Evolutionary conservation across 1,139 yeast species (phyloP).

Genomic region (Zygotorulaspora mrakii): DNA sequence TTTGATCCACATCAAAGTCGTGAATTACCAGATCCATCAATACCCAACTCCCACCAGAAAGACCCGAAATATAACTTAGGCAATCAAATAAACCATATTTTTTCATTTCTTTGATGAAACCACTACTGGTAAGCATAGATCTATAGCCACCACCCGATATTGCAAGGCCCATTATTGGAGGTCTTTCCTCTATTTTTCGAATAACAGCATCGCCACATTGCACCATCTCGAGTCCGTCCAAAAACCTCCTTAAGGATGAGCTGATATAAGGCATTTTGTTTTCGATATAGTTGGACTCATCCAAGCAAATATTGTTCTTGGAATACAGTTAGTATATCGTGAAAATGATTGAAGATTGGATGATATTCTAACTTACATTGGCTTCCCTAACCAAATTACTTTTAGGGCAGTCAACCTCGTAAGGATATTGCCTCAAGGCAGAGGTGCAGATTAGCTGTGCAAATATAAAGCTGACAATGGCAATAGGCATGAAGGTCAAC

Average conservation of each 20-base stretch:
- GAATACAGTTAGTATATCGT: background rate
- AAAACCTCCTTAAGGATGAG: constrained; percentile 36
- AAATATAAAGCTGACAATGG: background rate
- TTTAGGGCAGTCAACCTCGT: constrained; percentile 43
- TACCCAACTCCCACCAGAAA: constrained; percentile 71
- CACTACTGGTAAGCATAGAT: constrained; percentile 65
- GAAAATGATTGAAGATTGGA: background rate
- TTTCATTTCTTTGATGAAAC: constrained; percentile 55
- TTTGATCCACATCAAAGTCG: constrained; percentile 41
- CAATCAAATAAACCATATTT: constrained; percentile 51
- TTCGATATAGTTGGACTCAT: constrained; percentile 42
- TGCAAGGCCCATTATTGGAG: constrained; percentile 50
- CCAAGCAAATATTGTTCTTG: constrained; percentile 16
- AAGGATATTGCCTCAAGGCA: constrained; percentile 35
- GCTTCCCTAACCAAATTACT: constrained; percentile 41
- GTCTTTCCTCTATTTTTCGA: constrained; percentile 29
- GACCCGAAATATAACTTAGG: constrained; percentile 53
- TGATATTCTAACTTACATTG: constrained; percentile 30
- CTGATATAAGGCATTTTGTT: constrained; percentile 40
- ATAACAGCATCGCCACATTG: constrained; percentile 38
- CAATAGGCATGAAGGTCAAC: background rate
- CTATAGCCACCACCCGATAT: constrained; percentile 75
- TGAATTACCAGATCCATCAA: constrained; percentile 49
- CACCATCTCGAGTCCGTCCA: constrained; percentile 42
- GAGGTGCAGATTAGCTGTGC: background rate